Evolutionary conservation across 805 yeast genomes (phyloP).

Genomic region (Saturnispora zaruensis): DNA sequence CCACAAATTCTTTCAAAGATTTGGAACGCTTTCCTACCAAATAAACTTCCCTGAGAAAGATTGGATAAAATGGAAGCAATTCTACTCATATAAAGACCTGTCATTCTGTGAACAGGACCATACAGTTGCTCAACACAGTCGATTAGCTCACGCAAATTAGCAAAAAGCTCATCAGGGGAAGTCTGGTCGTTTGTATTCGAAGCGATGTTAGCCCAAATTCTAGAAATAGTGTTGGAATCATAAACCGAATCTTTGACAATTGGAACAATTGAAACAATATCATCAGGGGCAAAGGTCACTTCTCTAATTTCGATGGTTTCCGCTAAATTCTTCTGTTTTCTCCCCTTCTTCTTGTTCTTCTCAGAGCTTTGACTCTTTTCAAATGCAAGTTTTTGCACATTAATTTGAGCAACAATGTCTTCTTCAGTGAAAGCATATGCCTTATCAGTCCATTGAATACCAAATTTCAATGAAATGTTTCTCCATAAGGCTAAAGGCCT

Average conservation of each 20-base stretch:
- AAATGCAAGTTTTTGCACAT: constrained; percentile 18
- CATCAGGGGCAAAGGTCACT: constrained; percentile 48
- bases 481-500: constrained; percentile 43
- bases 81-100: constrained; percentile 59
- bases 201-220: constrained; percentile 49
- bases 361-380: constrained; percentile 21
- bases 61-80: constrained; percentile 35
- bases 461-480: constrained; percentile 67
- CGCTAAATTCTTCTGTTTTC: constrained; percentile 13
- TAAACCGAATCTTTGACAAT: constrained; percentile 63
- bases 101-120: constrained; percentile 72
- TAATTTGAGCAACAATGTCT: constrained; percentile 26
- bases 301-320: constrained; percentile 10
- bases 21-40: constrained; percentile 59
- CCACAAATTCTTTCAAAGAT: constrained; percentile 79
- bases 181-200: constrained; percentile 28
- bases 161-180: constrained; percentile 33
- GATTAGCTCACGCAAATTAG: constrained; percentile 31
- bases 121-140: constrained; percentile 73
- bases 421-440: constrained; percentile 42
- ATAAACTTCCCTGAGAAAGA: constrained; percentile 12
- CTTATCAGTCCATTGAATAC: constrained; percentile 72
- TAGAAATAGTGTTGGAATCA: constrained; percentile 61
- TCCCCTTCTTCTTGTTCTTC: constrained; percentile 25
- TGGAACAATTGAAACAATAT: constrained; percentile 65